Conservation (phyloP, 129 eudicot genomes). For the Flaveria robusta region DNA sequence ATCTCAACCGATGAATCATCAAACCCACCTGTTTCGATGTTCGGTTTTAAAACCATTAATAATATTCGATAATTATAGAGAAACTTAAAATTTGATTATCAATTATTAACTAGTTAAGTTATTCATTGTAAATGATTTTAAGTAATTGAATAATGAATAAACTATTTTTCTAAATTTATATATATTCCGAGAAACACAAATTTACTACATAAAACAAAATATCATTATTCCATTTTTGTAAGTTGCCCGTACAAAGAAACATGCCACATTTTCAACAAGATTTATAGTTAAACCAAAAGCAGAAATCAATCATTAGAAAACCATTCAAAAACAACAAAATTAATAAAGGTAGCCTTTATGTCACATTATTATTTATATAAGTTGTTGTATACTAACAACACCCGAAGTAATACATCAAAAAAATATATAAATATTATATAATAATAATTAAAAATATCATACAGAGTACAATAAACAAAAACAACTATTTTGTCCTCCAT, state of each 20-base stretch:
- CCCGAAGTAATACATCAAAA: not conserved
- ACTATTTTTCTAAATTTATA: not conserved
- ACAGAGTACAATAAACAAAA: slow-evolving; percentile 29
- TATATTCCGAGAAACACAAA: not conserved
- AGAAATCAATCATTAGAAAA: slow-evolving; percentile 16
- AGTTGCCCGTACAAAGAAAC: slow-evolving; percentile 8
- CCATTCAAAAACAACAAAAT: not conserved
- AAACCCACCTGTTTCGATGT: too few relatives aligned
- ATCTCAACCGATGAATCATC: not conserved
- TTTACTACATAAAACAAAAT: slow-evolving; percentile 18
- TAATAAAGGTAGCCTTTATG: not conserved
- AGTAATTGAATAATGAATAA: too few relatives aligned
- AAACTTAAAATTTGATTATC: too few relatives aligned
- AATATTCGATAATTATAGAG: too few relatives aligned
- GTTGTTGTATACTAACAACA: not conserved
- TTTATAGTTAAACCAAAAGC: not conserved
- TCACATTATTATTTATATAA: not conserved
- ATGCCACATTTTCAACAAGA: not conserved
- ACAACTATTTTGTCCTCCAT: slow-evolving; percentile 34
- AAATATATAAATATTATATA: not conserved
- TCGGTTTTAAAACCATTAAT: too few relatives aligned
- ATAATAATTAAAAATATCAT: not conserved
- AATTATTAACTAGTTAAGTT: too few relatives aligned
- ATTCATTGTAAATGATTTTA: too few relatives aligned
- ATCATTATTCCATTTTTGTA: not conserved